Evolutionary conservation across 768 basidiomycete species (phyloP).

Genomic region (Rickenella mellea): DNA sequence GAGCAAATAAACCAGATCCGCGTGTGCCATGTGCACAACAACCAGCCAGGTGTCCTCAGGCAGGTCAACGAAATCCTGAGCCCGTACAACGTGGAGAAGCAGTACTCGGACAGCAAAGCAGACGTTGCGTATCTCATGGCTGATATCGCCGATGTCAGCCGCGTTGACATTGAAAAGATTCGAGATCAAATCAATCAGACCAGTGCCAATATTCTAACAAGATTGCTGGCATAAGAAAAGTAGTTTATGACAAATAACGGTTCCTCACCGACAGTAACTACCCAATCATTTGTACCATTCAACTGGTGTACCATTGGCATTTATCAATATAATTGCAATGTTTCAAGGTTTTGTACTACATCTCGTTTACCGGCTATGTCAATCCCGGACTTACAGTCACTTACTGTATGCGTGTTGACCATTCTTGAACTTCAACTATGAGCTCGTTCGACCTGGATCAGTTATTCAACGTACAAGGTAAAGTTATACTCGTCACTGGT

Average conservation of each 20-base stretch:
- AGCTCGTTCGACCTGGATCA: constrained; percentile 23
- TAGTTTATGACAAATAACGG: constrained; percentile 10
- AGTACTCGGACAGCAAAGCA: constrained; percentile 95
- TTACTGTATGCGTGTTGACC: not conserved
- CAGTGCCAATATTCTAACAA: constrained; percentile 81
- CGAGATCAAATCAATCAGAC: constrained; percentile 72
- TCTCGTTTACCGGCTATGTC: not conserved
- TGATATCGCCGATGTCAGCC: constrained; percentile 87
- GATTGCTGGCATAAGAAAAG: constrained; percentile 51
- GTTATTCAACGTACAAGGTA: constrained; percentile 42
- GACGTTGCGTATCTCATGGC: constrained; percentile 94
- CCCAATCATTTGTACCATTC: constrained; percentile 29
- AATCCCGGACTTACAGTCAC: not conserved
- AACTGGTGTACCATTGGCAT: constrained; percentile 27
- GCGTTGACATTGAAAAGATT: constrained; percentile 66
- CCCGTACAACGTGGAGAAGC: constrained; percentile 97
- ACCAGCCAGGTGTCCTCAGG: constrained; percentile 90
- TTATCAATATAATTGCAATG: not conserved
- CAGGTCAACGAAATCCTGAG: constrained; percentile 91
- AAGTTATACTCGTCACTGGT: constrained; percentile 54
- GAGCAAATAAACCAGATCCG: constrained; percentile 78
- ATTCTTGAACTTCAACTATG: constrained; percentile 17
- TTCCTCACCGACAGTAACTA: constrained; percentile 26
- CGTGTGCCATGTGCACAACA: constrained; percentile 91
- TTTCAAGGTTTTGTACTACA: not conserved